phyloP scores from a whole-genome alignment of 768 basidiomycete species.

The Leccinum broughii region DNA sequence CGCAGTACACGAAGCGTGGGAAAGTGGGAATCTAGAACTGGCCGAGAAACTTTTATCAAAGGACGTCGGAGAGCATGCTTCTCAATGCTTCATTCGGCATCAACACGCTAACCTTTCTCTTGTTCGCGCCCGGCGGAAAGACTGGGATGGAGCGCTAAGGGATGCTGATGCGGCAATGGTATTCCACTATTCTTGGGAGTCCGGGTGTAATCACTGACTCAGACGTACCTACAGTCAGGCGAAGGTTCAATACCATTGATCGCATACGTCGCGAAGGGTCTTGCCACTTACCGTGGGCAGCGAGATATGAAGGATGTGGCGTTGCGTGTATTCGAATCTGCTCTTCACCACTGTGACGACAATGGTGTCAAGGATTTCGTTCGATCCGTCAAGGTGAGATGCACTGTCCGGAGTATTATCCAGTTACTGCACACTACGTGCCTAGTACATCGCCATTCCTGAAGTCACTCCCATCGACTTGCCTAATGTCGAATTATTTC shows the following conservation, averaged over 20 bases:
- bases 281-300: not conserved
- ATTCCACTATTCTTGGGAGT: not conserved
- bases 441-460: no score
- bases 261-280: not conserved
- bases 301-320: not conserved
- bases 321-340: not conserved
- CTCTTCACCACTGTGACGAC: not conserved
- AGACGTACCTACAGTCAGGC: not conserved
- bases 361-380: no score
- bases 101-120: not conserved
- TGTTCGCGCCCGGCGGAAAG: not conserved
- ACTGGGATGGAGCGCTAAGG: not conserved
- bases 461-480: no score
- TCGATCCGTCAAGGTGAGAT: no score
- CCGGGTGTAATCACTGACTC: not conserved
- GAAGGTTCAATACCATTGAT: not conserved
- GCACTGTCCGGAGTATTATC: no score
- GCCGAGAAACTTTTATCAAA: not conserved
- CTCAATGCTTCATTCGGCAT: not conserved
- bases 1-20: not conserved
- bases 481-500: no score
- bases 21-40: not conserved
- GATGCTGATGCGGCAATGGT: not conserved
- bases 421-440: no score
- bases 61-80: not conserved